phyloP scores from a whole-genome alignment of 352 stramenopile genomes.

The Globisporangium uncinulatum region DNA sequence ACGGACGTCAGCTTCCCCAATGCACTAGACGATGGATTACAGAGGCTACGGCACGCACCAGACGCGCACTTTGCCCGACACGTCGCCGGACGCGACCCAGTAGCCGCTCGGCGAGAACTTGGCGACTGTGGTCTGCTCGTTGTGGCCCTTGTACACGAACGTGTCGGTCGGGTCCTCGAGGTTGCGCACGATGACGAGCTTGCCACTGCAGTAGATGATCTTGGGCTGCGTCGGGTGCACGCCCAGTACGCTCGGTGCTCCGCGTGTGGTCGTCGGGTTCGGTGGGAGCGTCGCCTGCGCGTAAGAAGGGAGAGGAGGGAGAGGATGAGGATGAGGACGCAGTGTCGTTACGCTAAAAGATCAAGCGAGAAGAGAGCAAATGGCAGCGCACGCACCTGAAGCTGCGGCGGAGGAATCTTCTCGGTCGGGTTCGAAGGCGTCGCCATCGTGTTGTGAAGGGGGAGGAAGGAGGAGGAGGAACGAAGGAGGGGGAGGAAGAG shows the following conservation, averaged over 20 bases:
- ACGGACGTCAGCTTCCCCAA: too few relatives aligned
- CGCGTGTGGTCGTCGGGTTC: slow-evolving; percentile 67
- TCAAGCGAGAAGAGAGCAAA: not conserved
- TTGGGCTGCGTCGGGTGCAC: slow-evolving; percentile 86
- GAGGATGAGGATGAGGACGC: too few relatives aligned
- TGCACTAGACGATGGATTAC: too few relatives aligned
- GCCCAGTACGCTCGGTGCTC: slow-evolving; percentile 55
- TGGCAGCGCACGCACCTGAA: slow-evolving; percentile 21
- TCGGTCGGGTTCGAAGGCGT: slow-evolving; percentile 57
- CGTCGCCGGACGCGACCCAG: slow-evolving; percentile 91
- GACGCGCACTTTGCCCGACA: slow-evolving; percentile 90
- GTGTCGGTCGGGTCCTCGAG: slow-evolving; percentile 77
- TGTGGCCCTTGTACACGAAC: slow-evolving; percentile 96
- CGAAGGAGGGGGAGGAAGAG: not conserved
- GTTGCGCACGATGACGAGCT: slow-evolving; percentile 89
- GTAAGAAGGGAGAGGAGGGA: too few relatives aligned
- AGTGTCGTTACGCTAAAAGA: not conserved
- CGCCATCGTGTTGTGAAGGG: slow-evolving; percentile 25
- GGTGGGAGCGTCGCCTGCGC: slow-evolving; percentile 51
- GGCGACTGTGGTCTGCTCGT: slow-evolving; percentile 85
- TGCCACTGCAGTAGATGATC: slow-evolving; percentile 90
- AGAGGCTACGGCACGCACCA: slow-evolving; percentile 52
- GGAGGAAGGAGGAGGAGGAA: not conserved
- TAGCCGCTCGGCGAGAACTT: slow-evolving; percentile 94
- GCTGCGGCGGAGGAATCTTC: slow-evolving; percentile 46